Evolutionary conservation across 2,329 filamentous ascomycete genomes (phyloP).

Genomic region (Monosporascus sp.): DNA sequence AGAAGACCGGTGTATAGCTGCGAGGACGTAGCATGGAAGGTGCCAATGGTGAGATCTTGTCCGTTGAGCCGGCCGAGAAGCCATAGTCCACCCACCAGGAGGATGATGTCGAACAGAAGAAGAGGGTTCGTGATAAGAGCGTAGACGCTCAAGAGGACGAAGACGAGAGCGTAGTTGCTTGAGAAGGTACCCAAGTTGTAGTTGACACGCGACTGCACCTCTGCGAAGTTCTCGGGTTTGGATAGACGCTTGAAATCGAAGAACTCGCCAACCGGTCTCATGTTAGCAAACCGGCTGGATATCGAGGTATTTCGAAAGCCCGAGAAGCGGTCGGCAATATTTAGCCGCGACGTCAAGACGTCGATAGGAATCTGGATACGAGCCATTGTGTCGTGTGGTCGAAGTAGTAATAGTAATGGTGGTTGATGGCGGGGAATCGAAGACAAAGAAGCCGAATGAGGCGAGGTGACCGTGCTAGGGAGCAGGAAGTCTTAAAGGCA

Average conservation of each 20-base stretch:
- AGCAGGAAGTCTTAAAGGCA: background rate
- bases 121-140: conserved; percentile 81
- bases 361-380: conserved; percentile 92
- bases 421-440: conserved; percentile 1
- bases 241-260: conserved; percentile 92
- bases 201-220: conserved; percentile 88
- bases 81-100: conserved; percentile 83
- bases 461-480: background rate
- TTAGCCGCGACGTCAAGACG: conserved; percentile 84
- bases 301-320: conserved; percentile 76
- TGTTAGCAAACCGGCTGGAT: conserved; percentile 80
- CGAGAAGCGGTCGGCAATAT: conserved; percentile 79
- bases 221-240: conserved; percentile 86
- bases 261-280: conserved; percentile 88
- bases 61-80: conserved; percentile 88
- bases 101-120: conserved; percentile 86
- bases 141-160: conserved; percentile 94
- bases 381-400: conserved; percentile 55
- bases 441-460: conserved; percentile 1
- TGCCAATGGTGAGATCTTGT: conserved; percentile 80
- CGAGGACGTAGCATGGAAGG: conserved; percentile 76
- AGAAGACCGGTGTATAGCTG: conserved; percentile 91
- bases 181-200: conserved; percentile 98
- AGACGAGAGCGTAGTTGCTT: conserved; percentile 94
- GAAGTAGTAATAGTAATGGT: background rate